Evolutionary conservation across 2,329 filamentous ascomycete species (phyloP), one percentile per base, ranked within the genome.

Genomic region (Colletotrichum cereale): DNA sequence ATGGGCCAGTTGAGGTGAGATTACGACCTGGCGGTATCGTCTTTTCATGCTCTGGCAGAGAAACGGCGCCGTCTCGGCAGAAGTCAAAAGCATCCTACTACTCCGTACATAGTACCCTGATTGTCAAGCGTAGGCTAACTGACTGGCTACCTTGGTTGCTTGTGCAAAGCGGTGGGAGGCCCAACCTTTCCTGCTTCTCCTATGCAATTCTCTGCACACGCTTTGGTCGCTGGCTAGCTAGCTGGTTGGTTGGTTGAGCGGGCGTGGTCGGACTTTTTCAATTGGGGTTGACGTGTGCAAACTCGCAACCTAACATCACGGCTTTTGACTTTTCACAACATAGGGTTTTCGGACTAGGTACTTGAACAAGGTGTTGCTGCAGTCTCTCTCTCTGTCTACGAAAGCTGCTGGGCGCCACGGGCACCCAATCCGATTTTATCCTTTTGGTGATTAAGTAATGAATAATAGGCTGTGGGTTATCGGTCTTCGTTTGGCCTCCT

Each of bases 241-340:
- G 18, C 53, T 24, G 44, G 44, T 38, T 48, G 44, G 44, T 40
- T 61, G 40, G 26, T n/a, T 48, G 29, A 16, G 26, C 38, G 38
- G 21, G 26, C 38, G 38, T 16, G 29, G 11, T 57, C 29, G 31
- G 21, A 50, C 24, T 31, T 38, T 53, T 29, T 44, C n/a, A n/a
- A n/a, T n/a, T n/a, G n/a, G 56, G 18, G 52, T 44, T 52, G 57
- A 65, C 52, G 31, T 29, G 47, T 34, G 48, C 62, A 56, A 42
- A 62, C 38, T 57, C 64, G 52, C 65, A 68, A 71, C 68, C 53
- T 62, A 70, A 68, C 55, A 34, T 21, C 31, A 34, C 12, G 18
- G 52, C 44, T 38, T 40, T 40, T 60, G 68, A 29, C 34, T 48
- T 29, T 29, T 47, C 36, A 7, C 24, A 24, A n/a, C 26, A 38